These are phyloP conservation scores for Lachancea cidri DNA, from an alignment of 805 yeast genomes.

Conservation along the genomic window DNA sequence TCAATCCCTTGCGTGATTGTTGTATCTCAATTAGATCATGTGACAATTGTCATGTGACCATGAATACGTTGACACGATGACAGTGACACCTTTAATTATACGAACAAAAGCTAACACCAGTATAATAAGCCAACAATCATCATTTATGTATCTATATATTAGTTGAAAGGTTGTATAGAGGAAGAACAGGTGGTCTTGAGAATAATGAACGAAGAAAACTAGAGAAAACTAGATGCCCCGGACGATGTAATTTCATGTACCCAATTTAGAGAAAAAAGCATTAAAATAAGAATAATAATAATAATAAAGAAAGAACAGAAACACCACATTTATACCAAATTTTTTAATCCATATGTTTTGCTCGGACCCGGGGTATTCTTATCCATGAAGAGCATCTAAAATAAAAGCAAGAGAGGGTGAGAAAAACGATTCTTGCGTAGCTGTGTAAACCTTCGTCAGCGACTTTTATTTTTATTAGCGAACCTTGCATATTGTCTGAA, in stretches of 20 bases:
- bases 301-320: background rate
- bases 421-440: background rate
- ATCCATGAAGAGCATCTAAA: background rate
- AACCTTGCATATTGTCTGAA: slow-evolving; percentile 26
- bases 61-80: too few species aligned
- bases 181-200: background rate
- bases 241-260: too few species aligned
- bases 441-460: background rate
- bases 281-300: background rate
- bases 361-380: background rate
- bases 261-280: too few species aligned
- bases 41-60: too few species aligned
- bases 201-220: background rate
- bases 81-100: too few species aligned
- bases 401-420: background rate
- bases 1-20: background rate
- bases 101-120: too few species aligned
- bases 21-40: too few species aligned
- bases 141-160: background rate
- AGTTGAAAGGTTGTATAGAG: background rate
- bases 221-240: background rate
- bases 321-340: background rate
- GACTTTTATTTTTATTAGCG: slow-evolving; percentile 1
- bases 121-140: background rate
- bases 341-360: background rate